Base-by-base conservation (phyloP, 495 filamentous ascomycete genomes). In the Penicillium canescens region DNA sequence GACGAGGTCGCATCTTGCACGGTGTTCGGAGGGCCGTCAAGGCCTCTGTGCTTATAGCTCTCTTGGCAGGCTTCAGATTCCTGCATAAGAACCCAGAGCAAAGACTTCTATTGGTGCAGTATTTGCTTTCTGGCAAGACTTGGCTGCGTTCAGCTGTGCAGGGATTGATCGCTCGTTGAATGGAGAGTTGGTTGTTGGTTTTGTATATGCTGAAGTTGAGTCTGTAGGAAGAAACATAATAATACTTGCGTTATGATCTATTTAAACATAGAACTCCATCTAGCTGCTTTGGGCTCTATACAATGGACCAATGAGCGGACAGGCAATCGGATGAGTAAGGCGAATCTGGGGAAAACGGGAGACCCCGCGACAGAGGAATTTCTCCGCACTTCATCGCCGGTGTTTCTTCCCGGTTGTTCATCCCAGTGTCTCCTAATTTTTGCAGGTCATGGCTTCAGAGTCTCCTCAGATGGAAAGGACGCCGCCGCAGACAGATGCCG, bases 291-390 rank as follows among this genome's bases (percentile, higher is more conserved):
- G 6, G 28, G 9, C 28, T 31, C 28, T 31, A 31, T 31, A 6
- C 28, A 31, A 31, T 10, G 12, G 21, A 10, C 57, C 59, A 62
- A 57, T 58, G 31, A 48, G 8, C 4, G 24, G 11, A 1, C 31
- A 7, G 23, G 1, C 18, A 62, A 55, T 49, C 10, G 24, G 57
- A 61, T 67, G 57, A 65, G 54, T 66, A 54, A 60, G 53, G 55
- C 35, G 40, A 65, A 61, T 69, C 69, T 57, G 72, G 70, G 72
- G 69, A 69, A 65, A 60, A 63, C 64, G 63, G 63, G 60, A 59
- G 63, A 66, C 71, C 72, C 72, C 72, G 66, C 72, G 64, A 55
- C 41, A 55, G 59, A 73, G 71, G 72, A 76, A 76, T 68, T 50
- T 63, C 69, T 76, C 73, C 73, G 73, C 73, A 74, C 73, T 63